A percentile compares a stretch with the other conserved stretches of the same genome.
These are phyloP conservation scores for Cyclostephanos tholiformis DNA, from an alignment of 108 stramenopile genomes.

Conservation along the genomic window DNA sequence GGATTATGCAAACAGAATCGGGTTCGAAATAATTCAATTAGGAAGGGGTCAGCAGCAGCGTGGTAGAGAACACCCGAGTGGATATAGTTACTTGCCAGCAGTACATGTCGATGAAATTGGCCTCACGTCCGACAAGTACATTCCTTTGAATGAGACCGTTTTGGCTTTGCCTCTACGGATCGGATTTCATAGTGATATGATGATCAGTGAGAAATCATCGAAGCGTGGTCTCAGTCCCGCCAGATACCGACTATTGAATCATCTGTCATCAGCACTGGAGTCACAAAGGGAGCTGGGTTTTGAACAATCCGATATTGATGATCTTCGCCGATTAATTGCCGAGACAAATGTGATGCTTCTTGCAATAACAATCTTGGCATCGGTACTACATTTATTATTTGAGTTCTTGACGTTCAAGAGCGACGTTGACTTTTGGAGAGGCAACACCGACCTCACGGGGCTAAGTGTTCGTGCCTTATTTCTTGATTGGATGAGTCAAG, in stretches of 20 bases:
- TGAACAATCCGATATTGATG: constrained; percentile 93
- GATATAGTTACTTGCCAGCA: constrained; percentile 77
- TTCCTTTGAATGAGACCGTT: constrained; percentile 90
- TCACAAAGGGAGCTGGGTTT: constrained; percentile 89
- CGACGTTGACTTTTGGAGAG: constrained; percentile 93
- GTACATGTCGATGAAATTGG: constrained; percentile 94
- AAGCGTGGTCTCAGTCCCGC: constrained; percentile 78
- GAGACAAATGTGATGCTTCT: constrained; percentile 89
- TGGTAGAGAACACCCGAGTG: constrained; percentile 52
- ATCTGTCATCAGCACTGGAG: constrained; percentile 78
- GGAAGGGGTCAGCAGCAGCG: constrained; percentile 15
- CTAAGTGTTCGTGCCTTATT: constrained; percentile 82
- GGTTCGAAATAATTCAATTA: constrained; percentile 63
- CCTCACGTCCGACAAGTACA: constrained; percentile 91
- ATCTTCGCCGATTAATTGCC: constrained; percentile 70
- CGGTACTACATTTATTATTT: constrained; percentile 90
- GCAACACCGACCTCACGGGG: constrained; percentile 89
- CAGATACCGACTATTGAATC: constrained; percentile 77
- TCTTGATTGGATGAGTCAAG: constrained; percentile 88
- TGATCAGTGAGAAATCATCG: constrained; percentile 37
- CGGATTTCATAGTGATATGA: constrained; percentile 74
- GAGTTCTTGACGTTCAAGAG: constrained; percentile 94
- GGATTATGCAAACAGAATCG: constrained; percentile 60
- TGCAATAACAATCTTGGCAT: constrained; percentile 87
- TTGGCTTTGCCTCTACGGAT: constrained; percentile 82